phyloP scores from a whole-genome alignment of 2,329 filamentous ascomycete genomes.

The Rhytidhysteron rufulum region DNA sequence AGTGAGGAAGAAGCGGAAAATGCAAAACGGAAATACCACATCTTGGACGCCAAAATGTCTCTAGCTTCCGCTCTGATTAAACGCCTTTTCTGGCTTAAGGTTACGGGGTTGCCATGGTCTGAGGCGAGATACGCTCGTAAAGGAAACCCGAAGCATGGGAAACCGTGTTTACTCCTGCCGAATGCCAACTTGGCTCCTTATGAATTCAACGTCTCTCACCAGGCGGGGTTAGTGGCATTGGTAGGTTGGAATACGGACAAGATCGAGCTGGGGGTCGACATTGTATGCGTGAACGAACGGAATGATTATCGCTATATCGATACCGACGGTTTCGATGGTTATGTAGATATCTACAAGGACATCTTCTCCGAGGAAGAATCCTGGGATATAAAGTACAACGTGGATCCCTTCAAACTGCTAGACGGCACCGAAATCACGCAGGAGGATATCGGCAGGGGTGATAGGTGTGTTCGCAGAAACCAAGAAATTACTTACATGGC shows the following conservation, averaged over 20 bases:
- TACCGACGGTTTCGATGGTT: slow-evolving; percentile 59
- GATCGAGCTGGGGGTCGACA: slow-evolving; percentile 64
- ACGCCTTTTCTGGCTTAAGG: slow-evolving; percentile 62
- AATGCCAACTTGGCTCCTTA: slow-evolving; percentile 39
- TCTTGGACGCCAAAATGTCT: slow-evolving; percentile 70
- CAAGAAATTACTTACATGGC: slow-evolving; percentile 37
- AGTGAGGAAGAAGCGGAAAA: slow-evolving; percentile 52
- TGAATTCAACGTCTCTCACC: slow-evolving; percentile 76
- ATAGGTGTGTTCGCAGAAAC: slow-evolving; percentile 39
- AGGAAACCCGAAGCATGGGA: slow-evolving; percentile 49
- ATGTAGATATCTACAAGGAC: slow-evolving; percentile 68
- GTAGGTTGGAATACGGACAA: slow-evolving; percentile 47
- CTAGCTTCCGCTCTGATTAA: slow-evolving; percentile 72
- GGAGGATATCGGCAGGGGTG: slow-evolving; percentile 40
- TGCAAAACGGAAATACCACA: slow-evolving; percentile 61
- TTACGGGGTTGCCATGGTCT: slow-evolving; percentile 58
- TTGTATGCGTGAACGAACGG: slow-evolving; percentile 72
- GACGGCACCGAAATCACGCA: slow-evolving; percentile 41
- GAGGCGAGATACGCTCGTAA: slow-evolving; percentile 53
- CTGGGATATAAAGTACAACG: slow-evolving; percentile 57
- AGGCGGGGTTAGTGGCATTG: slow-evolving; percentile 69
- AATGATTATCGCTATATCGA: slow-evolving; percentile 59
- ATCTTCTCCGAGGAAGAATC: slow-evolving; percentile 64
- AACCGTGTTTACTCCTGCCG: slow-evolving; percentile 47
- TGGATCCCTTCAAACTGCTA: slow-evolving; percentile 41